Base-by-base conservation (phyloP, 1,284 basidiomycete genomes). In the Tetrapyrgos nigripes region DNA sequence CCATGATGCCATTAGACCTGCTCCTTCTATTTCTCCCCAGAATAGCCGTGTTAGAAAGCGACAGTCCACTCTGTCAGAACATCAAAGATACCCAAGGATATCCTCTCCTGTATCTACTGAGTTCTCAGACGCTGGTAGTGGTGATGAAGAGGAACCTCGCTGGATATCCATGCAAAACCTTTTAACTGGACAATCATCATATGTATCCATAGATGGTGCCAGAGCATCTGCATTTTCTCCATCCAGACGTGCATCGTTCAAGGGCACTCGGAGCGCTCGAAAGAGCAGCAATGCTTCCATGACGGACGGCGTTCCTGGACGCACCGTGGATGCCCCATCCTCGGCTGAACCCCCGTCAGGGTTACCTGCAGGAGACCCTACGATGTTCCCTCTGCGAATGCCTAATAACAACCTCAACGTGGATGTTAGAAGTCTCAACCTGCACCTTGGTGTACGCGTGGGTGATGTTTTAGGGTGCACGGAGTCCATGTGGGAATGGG, bases 401-500 rank as follows among this genome's bases (percentile, higher is more conserved):
- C 85, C 86, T 21, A 85, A 86, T 63, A 67, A 72, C 46, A 78
- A 71, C 9, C 67, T 87, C 60, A 74, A 80, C 47, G 74, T 88
- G 28, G 87, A 90, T 70, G 61, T 84, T 53, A 76, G 79, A 56
- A 78, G 80, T 8, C 69, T 89, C 55, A 86, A 87, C 64, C 69
- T 89, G 58, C 86, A 88, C 69, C 76, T 91, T 24, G 74, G 79
- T 19, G 61, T 84, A 60, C 78, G 85, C 14, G 80, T 82, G 4
- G 77, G 81, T 53, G 88, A 89, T 66, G 78, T 90, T 19, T 63
- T 88, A 8, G 87, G 79, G 13, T 90, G 88, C 64, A 78, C 84
- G 0, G 89, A 91, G 71, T 77, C 84, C 29, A 91, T 91, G 88
- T 91, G 89, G 89, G 87, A 87, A 55, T 90, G 85, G 83, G 80